Conservation (phyloP, 176 grass and related monocot species). For the Oryza officinalis region DNA sequence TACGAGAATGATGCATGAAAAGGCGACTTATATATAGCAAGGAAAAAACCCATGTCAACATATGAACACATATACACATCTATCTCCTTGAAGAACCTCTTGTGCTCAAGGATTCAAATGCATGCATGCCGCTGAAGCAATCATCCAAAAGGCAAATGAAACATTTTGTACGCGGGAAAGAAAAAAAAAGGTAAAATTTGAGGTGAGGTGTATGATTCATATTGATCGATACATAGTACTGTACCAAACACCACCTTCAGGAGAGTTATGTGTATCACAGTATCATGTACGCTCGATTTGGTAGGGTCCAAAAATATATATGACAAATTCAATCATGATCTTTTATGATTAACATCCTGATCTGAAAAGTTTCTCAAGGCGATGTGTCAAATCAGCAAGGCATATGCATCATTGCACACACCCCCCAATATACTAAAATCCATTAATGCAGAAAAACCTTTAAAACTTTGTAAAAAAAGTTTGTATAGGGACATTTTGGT, state of each 20-base stretch:
- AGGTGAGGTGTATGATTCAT: constrained; percentile 9
- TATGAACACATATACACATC: background rate
- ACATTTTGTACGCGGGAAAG: background rate
- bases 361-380: constrained; percentile 9
- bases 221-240: background rate
- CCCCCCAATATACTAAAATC: constrained; percentile 12
- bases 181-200: background rate
- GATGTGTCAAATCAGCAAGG: constrained; percentile 3
- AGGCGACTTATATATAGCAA: too few relatives aligned
- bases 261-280: constrained; percentile 1
- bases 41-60: too few relatives aligned
- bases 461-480: background rate
- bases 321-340: constrained; percentile 14
- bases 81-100: background rate
- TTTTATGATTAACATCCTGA: constrained; percentile 20
- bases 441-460: background rate
- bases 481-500: constrained; percentile 12
- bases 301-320: constrained; percentile 29
- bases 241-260: constrained; percentile 30
- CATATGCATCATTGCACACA: constrained; percentile 18
- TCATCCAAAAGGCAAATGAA: background rate
- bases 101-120: background rate
- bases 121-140: background rate
- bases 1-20: too few relatives aligned
- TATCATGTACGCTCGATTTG: constrained; percentile 18